These are phyloP conservation scores for Nematocida parisii DNA, from an alignment of 371 early-diverging fungal genomes.

Conservation along the genomic window DNA sequence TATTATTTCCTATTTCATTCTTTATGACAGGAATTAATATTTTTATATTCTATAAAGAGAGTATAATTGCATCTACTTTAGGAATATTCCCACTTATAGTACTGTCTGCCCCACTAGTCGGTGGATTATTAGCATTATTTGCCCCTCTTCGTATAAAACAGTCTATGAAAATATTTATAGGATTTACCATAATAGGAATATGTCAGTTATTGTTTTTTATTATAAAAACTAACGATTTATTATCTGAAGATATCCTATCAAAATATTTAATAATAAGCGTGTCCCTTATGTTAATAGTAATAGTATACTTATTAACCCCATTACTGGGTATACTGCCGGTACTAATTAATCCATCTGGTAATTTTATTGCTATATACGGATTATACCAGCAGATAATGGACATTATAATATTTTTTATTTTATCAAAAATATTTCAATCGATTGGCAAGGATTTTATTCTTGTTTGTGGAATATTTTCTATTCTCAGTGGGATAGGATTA, in stretches of 20 bases:
- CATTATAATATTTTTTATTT: too few species aligned
- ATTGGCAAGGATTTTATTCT: background rate
- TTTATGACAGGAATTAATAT: constrained; percentile 5
- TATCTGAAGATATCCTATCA: too few species aligned
- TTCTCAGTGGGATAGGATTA: background rate
- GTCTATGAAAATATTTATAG: background rate
- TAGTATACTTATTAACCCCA: background rate
- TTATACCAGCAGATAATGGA: background rate
- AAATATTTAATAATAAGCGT: too few species aligned
- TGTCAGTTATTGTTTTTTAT: background rate
- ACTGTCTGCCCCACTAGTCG: background rate
- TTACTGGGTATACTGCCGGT: background rate
- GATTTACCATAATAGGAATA: background rate
- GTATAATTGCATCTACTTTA: background rate
- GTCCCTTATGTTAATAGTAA: too few species aligned
- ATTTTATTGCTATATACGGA: background rate
- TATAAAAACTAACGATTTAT: background rate
- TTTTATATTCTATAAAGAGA: constrained; percentile 2
- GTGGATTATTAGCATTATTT: background rate
- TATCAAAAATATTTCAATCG: background rate
- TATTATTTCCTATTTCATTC: background rate
- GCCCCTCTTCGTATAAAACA: background rate
- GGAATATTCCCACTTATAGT: background rate
- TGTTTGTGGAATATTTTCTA: background rate
- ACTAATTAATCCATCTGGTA: background rate